Evolutionary conservation across 441 rosid genomes (phyloP).

Genomic region (Rhodomyrtus psidioides): DNA sequence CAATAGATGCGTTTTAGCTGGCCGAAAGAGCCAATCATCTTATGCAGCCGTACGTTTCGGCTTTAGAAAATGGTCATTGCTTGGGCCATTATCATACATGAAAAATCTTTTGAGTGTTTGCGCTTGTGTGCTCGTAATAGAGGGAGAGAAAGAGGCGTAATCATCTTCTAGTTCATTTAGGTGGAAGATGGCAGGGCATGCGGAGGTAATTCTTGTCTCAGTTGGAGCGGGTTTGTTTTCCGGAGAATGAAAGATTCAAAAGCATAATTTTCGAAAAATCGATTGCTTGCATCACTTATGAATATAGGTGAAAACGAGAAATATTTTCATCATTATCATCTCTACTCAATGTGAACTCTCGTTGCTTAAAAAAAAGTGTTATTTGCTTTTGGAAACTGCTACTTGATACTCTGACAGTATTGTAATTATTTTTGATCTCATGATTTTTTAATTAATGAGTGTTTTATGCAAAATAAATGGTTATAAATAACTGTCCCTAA

Average conservation of each 20-base stretch:
- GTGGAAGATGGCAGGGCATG: background rate
- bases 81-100: no score
- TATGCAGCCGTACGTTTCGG: background rate
- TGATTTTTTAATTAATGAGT: no score
- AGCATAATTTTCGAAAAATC: background rate
- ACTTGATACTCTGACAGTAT: no score
- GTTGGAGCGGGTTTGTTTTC: no score
- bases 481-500: no score
- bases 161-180: background rate
- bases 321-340: background rate
- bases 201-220: background rate
- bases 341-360: no score
- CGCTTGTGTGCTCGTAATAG: background rate
- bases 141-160: background rate
- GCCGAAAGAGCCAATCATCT: background rate
- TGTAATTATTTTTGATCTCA: no score
- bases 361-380: background rate
- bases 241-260: background rate
- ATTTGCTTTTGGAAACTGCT: background rate
- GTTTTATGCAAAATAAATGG: no score
- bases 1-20: no score
- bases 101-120: background rate
- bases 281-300: background rate
- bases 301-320: rapidly evolving
- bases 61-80: background rate